Percentiles rank a stretch among this genome's conserved stretches.
Conservation (phyloP, 2,329 filamentous ascomycete genomes). For the Aspergillus terreus region DNA sequence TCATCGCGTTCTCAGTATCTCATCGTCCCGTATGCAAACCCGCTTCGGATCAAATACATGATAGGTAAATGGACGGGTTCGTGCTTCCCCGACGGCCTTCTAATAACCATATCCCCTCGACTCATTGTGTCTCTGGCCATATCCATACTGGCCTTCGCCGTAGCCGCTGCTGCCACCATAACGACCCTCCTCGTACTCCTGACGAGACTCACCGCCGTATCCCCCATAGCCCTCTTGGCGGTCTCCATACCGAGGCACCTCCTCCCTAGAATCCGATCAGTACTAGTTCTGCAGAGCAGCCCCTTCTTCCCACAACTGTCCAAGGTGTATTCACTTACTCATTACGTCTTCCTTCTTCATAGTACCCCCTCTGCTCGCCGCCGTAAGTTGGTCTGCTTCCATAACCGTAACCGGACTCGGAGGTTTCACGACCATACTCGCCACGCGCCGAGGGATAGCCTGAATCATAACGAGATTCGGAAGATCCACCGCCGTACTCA, state of each 20-base stretch:
- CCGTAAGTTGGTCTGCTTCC: slow-evolving; percentile 12
- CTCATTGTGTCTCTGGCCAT: slow-evolving; percentile 18
- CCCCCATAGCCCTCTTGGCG: slow-evolving; percentile 14
- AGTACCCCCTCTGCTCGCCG: slow-evolving; percentile 8
- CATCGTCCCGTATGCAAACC: no score
- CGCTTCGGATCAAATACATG: no score
- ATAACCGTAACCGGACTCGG: slow-evolving; percentile 15
- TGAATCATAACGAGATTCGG: background rate
- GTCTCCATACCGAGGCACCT: slow-evolving; percentile 8
- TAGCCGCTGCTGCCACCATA: slow-evolving; percentile 19
- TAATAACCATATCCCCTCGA: slow-evolving; percentile 20
- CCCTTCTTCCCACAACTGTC: background rate
- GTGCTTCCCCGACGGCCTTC: no score
- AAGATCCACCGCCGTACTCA: slow-evolving; percentile 2
- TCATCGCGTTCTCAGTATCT: slow-evolving; percentile 15
- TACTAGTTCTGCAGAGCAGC: slow-evolving; percentile 12
- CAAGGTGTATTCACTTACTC: slow-evolving; percentile 18
- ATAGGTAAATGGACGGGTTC: no score
- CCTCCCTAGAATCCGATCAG: background rate
- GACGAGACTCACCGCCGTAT: slow-evolving; percentile 6
- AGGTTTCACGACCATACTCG: slow-evolving; percentile 8
- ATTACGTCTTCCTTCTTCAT: slow-evolving; percentile 13
- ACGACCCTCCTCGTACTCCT: slow-evolving; percentile 16
- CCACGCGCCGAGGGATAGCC: background rate
- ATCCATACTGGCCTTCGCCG: slow-evolving; percentile 18